Conservation (phyloP, 305 asterid species). For the Solanum hybrid region DNA sequence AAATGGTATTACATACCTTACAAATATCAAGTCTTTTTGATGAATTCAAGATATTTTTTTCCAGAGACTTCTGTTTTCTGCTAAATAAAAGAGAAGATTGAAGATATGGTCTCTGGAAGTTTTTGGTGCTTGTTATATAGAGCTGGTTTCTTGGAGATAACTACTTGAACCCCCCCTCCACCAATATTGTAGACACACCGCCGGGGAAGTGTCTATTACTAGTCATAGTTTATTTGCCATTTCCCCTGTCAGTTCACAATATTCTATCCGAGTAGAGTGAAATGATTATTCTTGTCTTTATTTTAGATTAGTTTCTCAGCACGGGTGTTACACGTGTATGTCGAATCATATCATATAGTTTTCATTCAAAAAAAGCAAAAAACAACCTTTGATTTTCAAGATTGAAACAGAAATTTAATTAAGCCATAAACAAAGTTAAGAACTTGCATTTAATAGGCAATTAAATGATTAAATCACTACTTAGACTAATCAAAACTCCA, state of each 20-base stretch:
- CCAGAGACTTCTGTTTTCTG: not conserved
- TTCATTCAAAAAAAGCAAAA: not conserved
- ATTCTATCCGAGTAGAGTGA: not conserved
- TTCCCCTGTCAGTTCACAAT: not conserved
- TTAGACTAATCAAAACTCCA: not conserved
- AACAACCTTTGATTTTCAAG: not conserved
- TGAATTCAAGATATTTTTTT: not conserved
- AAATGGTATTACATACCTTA: not conserved
- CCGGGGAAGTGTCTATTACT: not conserved
- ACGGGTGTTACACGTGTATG: not conserved
- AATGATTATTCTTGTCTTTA: not conserved
- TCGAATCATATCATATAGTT: not conserved
- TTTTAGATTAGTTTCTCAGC: not conserved
- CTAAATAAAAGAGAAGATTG: not conserved
- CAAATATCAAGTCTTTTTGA: not conserved
- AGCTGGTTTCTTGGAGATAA: not conserved
- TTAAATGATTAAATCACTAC: not conserved
- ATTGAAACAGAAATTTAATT: not conserved
- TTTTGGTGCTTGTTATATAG: not conserved
- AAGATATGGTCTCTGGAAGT: not conserved
- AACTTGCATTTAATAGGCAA: not conserved
- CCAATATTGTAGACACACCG: not conserved
- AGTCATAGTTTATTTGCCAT: not conserved
- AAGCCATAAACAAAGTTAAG: not conserved
- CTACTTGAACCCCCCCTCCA: not conserved